Conservation (phyloP, 2,329 filamentous ascomycete species). For the Chaetoscypha palmicola region DNA sequence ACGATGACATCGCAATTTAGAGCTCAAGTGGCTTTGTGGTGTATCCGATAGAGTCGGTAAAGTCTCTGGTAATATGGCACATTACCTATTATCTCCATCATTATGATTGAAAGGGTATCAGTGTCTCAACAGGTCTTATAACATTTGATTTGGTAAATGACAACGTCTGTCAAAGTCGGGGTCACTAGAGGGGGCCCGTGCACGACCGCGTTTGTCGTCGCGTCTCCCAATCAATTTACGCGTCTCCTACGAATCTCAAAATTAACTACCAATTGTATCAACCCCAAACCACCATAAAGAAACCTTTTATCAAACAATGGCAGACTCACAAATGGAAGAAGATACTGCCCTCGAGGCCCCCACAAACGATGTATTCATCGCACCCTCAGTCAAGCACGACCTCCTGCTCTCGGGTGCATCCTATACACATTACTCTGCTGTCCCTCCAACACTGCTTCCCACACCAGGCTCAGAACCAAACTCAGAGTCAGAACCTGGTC, state of each 20-base stretch:
- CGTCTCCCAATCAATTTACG: constrained; percentile 1
- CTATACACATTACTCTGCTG: constrained; percentile 64
- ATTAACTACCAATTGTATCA: neutral
- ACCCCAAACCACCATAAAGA: neutral
- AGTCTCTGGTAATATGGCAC: no score
- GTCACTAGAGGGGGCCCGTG: neutral
- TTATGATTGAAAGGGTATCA: no score
- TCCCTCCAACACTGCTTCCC: constrained; percentile 53
- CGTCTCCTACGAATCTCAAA: neutral
- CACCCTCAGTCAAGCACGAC: constrained; percentile 57
- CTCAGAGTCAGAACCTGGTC: constrained; percentile 32
- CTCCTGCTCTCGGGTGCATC: constrained; percentile 57
- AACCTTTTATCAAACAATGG: constrained; percentile 31
- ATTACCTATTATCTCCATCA: no score
- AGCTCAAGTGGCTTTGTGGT: no score
- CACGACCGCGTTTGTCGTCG: neutral
- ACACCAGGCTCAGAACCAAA: constrained; percentile 15
- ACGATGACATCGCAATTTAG: no score
- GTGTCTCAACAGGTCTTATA: no score
- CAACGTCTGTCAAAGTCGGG: neutral
- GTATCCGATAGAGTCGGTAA: no score
- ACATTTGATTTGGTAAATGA: no score
- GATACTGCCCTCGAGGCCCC: constrained; percentile 31
- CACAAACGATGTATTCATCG: constrained; percentile 46
- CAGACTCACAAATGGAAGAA: constrained; percentile 29